Evolutionary conservation across 306 rosid genomes (phyloP).

Genomic region (Prunus davidiana): DNA sequence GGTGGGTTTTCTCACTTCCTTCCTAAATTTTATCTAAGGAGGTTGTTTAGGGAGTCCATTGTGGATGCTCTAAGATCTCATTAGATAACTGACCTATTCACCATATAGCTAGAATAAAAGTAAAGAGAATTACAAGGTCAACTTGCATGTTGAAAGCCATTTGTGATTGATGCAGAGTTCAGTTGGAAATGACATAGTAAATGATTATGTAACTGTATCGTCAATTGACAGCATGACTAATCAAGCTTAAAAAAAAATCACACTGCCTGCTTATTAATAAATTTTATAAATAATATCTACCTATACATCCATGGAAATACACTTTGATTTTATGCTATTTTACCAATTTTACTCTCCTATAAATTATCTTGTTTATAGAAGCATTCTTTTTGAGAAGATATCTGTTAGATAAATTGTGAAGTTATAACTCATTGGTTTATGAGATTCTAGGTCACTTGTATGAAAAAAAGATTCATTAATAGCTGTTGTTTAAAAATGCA

Average conservation of each 20-base stretch:
- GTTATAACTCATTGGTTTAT: not conserved
- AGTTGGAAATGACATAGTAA: not conserved
- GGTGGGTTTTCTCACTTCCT: no score
- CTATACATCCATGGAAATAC: not conserved
- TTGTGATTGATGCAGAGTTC: not conserved
- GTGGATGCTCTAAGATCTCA: no score
- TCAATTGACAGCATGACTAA: not conserved
- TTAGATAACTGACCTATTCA: no score
- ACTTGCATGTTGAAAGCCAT: not conserved
- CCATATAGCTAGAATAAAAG: not conserved
- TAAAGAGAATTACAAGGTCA: not conserved
- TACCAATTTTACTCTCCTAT: not conserved
- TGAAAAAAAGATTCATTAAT: not conserved
- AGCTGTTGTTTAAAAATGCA: slow-evolving; percentile 12
- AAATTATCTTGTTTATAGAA: not conserved
- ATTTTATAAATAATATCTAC: not conserved
- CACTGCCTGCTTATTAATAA: not conserved
- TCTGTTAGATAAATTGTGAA: not conserved
- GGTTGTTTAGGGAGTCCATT: no score
- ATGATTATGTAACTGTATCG: not conserved
- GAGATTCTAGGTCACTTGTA: not conserved
- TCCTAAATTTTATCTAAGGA: no score
- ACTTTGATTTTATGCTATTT: not conserved
- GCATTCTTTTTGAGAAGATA: not conserved
- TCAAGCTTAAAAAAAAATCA: not conserved